Conservation (phyloP, 169 alveolate genomes). For the Cyclospora cayetanensis region DNA sequence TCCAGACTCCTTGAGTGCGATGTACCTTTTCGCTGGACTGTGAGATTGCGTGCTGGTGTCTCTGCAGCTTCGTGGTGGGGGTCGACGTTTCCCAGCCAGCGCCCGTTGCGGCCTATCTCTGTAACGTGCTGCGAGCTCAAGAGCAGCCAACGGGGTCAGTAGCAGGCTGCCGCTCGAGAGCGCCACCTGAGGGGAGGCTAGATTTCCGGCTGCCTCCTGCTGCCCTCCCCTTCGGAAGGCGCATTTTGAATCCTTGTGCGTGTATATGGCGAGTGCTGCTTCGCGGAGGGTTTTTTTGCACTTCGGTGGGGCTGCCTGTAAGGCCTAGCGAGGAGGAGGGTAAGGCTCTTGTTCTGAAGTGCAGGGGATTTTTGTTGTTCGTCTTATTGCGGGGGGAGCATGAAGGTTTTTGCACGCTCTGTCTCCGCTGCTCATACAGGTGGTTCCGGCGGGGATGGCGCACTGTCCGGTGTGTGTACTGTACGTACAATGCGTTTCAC, state of each 20-base stretch:
- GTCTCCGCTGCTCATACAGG: not conserved
- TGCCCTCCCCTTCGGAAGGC: not conserved
- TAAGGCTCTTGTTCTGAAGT: too few species aligned
- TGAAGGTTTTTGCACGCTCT: not conserved
- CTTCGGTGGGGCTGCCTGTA: too few species aligned
- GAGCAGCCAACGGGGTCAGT: slow-evolving; percentile 28
- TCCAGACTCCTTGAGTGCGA: too few species aligned
- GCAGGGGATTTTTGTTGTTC: too few species aligned
- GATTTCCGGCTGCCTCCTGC: not conserved
- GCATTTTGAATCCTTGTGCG: not conserved
- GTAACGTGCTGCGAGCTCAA: slow-evolving; percentile 10
- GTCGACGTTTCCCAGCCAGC: slow-evolving; percentile 59
- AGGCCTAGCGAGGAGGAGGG: too few species aligned
- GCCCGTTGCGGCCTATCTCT: slow-evolving; percentile 41
- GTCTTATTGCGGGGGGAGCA: too few species aligned
- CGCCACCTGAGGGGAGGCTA: too few species aligned
- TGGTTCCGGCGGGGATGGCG: slow-evolving; percentile 63
- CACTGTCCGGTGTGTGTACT: slow-evolving; percentile 10
- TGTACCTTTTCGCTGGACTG: too few species aligned
- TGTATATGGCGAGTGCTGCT: too few species aligned
- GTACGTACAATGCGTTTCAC: slow-evolving; percentile 44
- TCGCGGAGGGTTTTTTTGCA: too few species aligned
- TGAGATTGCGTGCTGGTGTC: too few species aligned
- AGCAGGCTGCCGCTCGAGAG: not conserved
- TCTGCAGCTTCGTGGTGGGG: slow-evolving; percentile 52